These are phyloP conservation scores for Oxyria digyna DNA, from an alignment of 148 eudicot species.

Conservation along the genomic window DNA sequence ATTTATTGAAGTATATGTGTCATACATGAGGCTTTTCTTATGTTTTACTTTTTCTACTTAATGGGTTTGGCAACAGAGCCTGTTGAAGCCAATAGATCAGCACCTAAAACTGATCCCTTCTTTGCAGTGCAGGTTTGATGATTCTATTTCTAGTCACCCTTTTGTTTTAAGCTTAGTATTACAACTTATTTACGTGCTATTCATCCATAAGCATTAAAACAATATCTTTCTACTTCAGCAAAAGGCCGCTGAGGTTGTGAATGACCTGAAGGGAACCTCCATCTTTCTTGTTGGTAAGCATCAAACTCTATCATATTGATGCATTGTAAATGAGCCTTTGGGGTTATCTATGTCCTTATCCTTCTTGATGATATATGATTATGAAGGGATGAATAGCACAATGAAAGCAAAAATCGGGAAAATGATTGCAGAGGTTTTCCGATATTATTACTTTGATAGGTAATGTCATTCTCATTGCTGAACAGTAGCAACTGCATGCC, in stretches of 20 bases:
- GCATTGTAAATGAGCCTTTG: neutral
- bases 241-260: conserved; percentile 49
- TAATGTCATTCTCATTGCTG: conserved; percentile 12
- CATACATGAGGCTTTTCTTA: neutral
- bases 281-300: conserved; percentile 73
- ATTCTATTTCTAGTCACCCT: neutral
- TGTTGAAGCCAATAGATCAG: conserved; percentile 12
- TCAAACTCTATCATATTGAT: conserved; percentile 5
- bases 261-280: conserved; percentile 75
- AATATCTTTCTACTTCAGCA: conserved; percentile 56
- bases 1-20: neutral
- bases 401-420: conserved; percentile 52
- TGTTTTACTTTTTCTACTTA: conserved; percentile 11
- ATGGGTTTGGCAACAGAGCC: conserved; percentile 16
- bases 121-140: conserved; percentile 29
- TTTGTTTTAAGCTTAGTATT: neutral
- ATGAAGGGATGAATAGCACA: conserved; percentile 50
- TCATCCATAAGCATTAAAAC: conserved; percentile 10
- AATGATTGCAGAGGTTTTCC: conserved; percentile 56
- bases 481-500: neutral
- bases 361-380: conserved; percentile 10
- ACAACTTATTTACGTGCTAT: neutral
- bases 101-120: neutral
- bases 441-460: conserved; percentile 90
- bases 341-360: conserved; percentile 6